Conservation (phyloP, 768 basidiomycete species). For the Hericium erinaceus region DNA sequence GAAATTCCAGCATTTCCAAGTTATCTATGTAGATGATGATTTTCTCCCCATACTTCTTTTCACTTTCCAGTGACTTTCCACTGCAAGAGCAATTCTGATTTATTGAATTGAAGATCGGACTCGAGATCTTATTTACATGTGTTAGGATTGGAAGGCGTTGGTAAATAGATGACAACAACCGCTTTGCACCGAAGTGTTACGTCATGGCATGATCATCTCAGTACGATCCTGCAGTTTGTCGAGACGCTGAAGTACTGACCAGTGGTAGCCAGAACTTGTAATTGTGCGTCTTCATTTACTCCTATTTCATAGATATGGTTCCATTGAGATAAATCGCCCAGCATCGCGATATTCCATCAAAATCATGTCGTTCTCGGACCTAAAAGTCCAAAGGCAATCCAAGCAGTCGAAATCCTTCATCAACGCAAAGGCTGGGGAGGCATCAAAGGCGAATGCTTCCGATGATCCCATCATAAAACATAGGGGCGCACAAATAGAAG, state of each 20-base stretch:
- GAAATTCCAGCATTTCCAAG: no score
- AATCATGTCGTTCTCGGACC: conserved; percentile 6
- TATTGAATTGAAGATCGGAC: no score
- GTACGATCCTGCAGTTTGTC: not conserved
- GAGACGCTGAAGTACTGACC: not conserved
- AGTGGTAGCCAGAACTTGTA: not conserved
- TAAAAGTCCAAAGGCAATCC: conserved; percentile 4
- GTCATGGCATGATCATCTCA: not conserved
- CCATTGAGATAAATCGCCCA: no score
- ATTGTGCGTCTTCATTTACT: not conserved
- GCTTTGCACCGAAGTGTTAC: not conserved
- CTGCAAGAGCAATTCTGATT: no score
- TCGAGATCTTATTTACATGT: conserved; percentile 10
- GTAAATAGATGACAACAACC: conserved; percentile 12
- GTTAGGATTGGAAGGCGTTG: conserved; percentile 14
- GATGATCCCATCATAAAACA: not conserved
- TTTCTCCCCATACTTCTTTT: no score
- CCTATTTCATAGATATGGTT: not conserved
- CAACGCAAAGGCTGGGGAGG: not conserved
- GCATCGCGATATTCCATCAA: not conserved
- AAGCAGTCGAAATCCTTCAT: conserved; percentile 9
- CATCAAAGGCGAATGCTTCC: not conserved
- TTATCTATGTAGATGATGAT: no score
- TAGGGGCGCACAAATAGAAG: not conserved
- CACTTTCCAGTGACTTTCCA: no score